A percentile compares a stretch with the other conserved stretches of the same genome.
phyloP scores from a whole-genome alignment of 208 protist species.

The Trypanosoma rangeli region DNA sequence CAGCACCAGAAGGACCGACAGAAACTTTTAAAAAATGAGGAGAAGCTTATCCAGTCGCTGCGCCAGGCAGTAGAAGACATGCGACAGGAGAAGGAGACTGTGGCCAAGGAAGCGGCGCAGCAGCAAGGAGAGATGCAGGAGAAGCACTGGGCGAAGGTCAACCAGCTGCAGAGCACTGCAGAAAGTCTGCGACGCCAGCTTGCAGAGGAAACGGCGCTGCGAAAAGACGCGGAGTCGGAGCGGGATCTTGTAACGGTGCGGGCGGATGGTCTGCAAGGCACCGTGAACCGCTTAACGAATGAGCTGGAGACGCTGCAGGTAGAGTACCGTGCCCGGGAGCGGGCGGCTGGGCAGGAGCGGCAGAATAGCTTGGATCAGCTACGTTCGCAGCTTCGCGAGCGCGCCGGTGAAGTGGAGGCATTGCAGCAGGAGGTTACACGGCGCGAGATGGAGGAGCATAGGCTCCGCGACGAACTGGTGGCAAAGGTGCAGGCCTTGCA shows the following conservation, averaged over 20 bases:
- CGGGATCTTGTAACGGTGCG: slow-evolving; percentile 49
- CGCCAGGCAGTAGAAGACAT: slow-evolving; percentile 56
- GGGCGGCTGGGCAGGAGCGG: slow-evolving; percentile 51
- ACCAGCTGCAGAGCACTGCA: slow-evolving; percentile 47
- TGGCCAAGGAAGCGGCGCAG: slow-evolving; percentile 36
- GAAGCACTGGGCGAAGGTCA: slow-evolving; percentile 56
- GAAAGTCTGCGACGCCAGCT: slow-evolving; percentile 47
- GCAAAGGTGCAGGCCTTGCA: slow-evolving; percentile 41
- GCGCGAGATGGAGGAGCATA: slow-evolving; percentile 48
- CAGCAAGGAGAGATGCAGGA: slow-evolving; percentile 56
- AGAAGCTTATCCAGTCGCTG: slow-evolving; percentile 46
- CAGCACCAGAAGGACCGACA: slow-evolving; percentile 30
- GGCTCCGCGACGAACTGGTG: slow-evolving; percentile 57
- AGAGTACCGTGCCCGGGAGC: slow-evolving; percentile 56
- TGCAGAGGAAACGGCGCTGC: slow-evolving; percentile 47
- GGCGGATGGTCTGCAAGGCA: slow-evolving; percentile 50
- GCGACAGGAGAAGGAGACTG: slow-evolving; percentile 57
- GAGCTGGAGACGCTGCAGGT: slow-evolving; percentile 57
- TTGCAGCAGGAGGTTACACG: slow-evolving; percentile 69
- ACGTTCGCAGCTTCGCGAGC: slow-evolving; percentile 44
- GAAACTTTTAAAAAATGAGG: slow-evolving; percentile 45
- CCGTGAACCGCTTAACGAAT: slow-evolving; percentile 35
- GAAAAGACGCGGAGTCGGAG: slow-evolving; percentile 65
- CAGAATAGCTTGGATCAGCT: slow-evolving; percentile 51
- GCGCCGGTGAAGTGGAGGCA: slow-evolving; percentile 43